These are phyloP conservation scores for Leptographium galeiforme DNA, from an alignment of 2,329 filamentous ascomycete species.

Conservation along the genomic window DNA sequence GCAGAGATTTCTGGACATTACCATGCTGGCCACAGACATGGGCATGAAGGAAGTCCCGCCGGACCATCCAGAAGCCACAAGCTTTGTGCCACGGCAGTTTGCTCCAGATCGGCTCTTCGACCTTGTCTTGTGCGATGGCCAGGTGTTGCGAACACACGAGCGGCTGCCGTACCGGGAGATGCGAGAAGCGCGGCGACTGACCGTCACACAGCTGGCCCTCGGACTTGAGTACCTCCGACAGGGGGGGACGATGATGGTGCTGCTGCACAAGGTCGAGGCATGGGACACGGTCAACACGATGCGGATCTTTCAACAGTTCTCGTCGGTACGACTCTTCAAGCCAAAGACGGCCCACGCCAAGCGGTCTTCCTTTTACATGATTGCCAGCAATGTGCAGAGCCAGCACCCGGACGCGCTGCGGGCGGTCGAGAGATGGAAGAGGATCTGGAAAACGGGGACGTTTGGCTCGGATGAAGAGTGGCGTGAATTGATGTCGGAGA, in stretches of 20 bases:
- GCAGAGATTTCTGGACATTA: slow-evolving; percentile 29
- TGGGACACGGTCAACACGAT: slow-evolving; percentile 25
- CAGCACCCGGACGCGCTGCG: slow-evolving; percentile 16
- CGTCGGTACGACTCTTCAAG: slow-evolving; percentile 30
- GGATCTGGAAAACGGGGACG: slow-evolving; percentile 24
- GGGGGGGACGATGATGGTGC: slow-evolving; percentile 36
- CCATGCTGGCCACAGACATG: slow-evolving; percentile 36
- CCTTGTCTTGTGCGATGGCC: slow-evolving; percentile 33
- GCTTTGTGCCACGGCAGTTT: slow-evolving; percentile 13
- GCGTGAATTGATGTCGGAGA: slow-evolving; percentile 4
- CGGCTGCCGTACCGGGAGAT: slow-evolving; percentile 19
- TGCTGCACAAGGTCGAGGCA: slow-evolving; percentile 34
- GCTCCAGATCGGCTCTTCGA: slow-evolving; percentile 30
- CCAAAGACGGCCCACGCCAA: slow-evolving; percentile 24
- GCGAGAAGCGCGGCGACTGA: slow-evolving; percentile 24
- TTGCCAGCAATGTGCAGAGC: slow-evolving; percentile 29
- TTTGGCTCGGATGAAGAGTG: slow-evolving; percentile 20
- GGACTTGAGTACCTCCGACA: slow-evolving; percentile 29
- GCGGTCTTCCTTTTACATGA: slow-evolving; percentile 38
- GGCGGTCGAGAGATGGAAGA: slow-evolving; percentile 27
- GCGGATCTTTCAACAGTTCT: slow-evolving; percentile 26
- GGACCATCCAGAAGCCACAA: slow-evolving; percentile 17
- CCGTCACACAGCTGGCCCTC: slow-evolving; percentile 26
- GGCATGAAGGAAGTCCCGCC: slow-evolving; percentile 19
- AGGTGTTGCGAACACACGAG: slow-evolving; percentile 27